A percentile compares a stretch with the other conserved stretches of the same genome.
Conservation (phyloP, 2,329 filamentous ascomycete genomes). For the Sporothrix luriei region DNA sequence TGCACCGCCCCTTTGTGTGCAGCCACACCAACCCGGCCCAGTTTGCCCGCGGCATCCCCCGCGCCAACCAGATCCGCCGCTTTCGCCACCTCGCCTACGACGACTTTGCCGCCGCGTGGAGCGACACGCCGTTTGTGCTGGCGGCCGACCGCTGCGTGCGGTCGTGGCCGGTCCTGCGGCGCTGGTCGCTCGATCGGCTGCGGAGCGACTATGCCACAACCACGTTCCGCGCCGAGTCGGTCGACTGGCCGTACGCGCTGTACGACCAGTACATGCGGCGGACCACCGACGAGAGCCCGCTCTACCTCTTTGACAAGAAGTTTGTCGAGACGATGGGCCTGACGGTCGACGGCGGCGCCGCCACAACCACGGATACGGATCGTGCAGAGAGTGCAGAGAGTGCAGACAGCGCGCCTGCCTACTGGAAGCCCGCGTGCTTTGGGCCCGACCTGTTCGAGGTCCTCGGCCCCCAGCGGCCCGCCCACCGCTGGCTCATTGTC, state of each 20-base stretch:
- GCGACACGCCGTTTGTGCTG: constrained; percentile 80
- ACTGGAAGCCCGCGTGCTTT: constrained; percentile 83
- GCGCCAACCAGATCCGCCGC: constrained; percentile 70
- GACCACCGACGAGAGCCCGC: constrained; percentile 79
- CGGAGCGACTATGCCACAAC: constrained; percentile 64
- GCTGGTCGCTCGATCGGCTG: constrained; percentile 73
- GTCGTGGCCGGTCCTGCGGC: constrained; percentile 73
- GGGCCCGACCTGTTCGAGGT: constrained; percentile 83
- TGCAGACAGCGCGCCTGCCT: constrained; percentile 55
- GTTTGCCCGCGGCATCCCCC: constrained; percentile 72
- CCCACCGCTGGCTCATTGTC: constrained; percentile 90
- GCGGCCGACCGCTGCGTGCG: constrained; percentile 67
- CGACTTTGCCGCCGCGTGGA: constrained; percentile 77
- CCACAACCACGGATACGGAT: constrained; percentile 42
- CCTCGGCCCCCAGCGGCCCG: constrained; percentile 75
- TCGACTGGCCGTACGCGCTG: constrained; percentile 84
- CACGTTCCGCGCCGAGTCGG: constrained; percentile 84
- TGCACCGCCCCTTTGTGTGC: constrained; percentile 90
- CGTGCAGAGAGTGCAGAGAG: too few relatives aligned
- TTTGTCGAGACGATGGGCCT: constrained; percentile 87
- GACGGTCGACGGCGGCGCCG: constrained; percentile 58
- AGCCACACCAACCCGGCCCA: constrained; percentile 69
- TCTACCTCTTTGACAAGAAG: constrained; percentile 87
- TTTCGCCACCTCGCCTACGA: constrained; percentile 68
- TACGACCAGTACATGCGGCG: constrained; percentile 82